Evolutionary conservation across 139 green algal genomes (phyloP), one percentile per base, ranked within the genome.

Genomic region (Chlamydomonas applanata): DNA sequence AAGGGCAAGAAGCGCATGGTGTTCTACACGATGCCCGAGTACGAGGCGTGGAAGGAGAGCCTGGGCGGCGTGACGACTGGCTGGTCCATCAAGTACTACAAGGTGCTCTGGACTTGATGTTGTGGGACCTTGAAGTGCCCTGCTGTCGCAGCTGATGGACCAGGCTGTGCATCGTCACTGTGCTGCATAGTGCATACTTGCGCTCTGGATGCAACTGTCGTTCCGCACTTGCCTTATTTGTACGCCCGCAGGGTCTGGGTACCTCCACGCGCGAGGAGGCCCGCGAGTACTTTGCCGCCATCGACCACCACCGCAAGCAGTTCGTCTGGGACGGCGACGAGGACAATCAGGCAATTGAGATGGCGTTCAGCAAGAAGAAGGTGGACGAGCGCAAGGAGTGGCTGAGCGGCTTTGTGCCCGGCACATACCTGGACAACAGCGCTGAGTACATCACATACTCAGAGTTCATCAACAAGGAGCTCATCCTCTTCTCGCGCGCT

Each of bases 81-180:
- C 59, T 99, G 96, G 96, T 85, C 77, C 20, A 93, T 98, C 86
- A 99, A 99, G 89, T 99, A 99, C 91, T 99, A 99, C 82, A 99
- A 99, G 84, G 94, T 45, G 34, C 16, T 5, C 53, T 27, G 14
- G 14, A 9, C 53, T 49, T 49, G n/a, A n/a, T n/a, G n/a, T n/a
- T n/a, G n/a, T n/a, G n/a, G n/a, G n/a, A n/a, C n/a, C n/a, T n/a
- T n/a, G n/a, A n/a, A n/a, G n/a, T n/a, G n/a, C n/a, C n/a, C n/a
- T n/a, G n/a, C n/a, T n/a, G n/a, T n/a, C n/a, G n/a, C n/a, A n/a
- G n/a, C n/a, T n/a, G n/a, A n/a, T n/a, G n/a, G n/a, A n/a, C n/a
- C n/a, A n/a, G n/a, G n/a, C n/a, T n/a, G n/a, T n/a, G n/a, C n/a
- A n/a, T n/a, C n/a, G n/a, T n/a, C n/a, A n/a, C n/a, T n/a, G n/a